Base-by-base conservation (phyloP, 441 rosid genomes). In the Monsonia emarginata region DNA sequence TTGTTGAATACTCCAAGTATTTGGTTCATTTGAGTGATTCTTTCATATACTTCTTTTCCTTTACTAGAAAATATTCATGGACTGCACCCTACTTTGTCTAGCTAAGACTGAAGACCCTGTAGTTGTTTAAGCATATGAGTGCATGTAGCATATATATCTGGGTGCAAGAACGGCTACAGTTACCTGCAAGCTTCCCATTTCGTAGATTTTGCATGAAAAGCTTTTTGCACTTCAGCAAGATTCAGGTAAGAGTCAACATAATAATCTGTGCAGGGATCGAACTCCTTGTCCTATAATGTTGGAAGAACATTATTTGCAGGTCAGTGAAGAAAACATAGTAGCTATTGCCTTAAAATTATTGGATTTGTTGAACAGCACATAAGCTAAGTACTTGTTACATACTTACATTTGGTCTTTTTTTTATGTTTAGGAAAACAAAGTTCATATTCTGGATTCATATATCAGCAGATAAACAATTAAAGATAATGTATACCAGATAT, bases 181-280 rank as follows among this genome's bases (percentile, higher is more conserved):
- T 75, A 77, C 85, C 72, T 36, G 78, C 83, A 79, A 61, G 14
- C 40, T 16, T 65, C 11, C 86, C 84, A 82, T 16, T 61, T 0
- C 8, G 75, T 74, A 2, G 76, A 6, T 40, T 67, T 69, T 6
- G 75, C 80, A 77, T 79, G 87, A 22, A 83, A 71, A 64, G 82
- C 78, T 26, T 44, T 34, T 71, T 79, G 82, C 28, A 81, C 84
- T 24, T 76, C 77, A 3, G 74, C 70, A 54, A 42, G 76, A 70
- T 81, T 81, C 18, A 76, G 75, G 58, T 81, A 75, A 5, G 76
- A 56, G n/a, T 34, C 5, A 1, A 81, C 80, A 22, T 81, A 78
- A 19, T 18, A 0, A 34, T 26, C 67, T 4, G 85, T 70, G 66
- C 82, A 79, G 59, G 82, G 85, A 40, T 81, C 81, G 18, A 74